phyloP scores from a whole-genome alignment of 192 early-diverging fungal species.

The Backusella luteola region DNA sequence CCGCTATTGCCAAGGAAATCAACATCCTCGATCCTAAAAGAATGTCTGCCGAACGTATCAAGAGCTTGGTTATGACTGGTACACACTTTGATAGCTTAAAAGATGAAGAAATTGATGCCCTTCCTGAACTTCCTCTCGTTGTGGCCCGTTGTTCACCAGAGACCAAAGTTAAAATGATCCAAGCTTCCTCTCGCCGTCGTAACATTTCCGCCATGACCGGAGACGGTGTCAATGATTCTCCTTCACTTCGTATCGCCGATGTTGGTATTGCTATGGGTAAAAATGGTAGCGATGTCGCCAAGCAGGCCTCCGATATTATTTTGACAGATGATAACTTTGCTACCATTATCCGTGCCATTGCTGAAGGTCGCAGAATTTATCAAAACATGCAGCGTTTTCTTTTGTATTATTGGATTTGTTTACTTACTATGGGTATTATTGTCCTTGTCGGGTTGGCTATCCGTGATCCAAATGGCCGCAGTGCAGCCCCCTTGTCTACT shows the following conservation, averaged over 20 bases:
- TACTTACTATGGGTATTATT: constrained; percentile 61
- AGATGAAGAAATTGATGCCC: constrained; percentile 77
- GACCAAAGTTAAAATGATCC: constrained; percentile 97
- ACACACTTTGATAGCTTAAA: constrained; percentile 82
- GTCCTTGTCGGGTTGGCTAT: constrained; percentile 67
- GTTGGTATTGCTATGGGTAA: constrained; percentile 73
- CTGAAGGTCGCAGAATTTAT: constrained; percentile 79
- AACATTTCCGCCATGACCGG: constrained; percentile 90
- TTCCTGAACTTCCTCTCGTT: constrained; percentile 80
- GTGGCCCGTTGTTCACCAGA: constrained; percentile 92
- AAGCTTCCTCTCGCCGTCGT: constrained; percentile 77
- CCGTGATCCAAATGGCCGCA: constrained; percentile 51
- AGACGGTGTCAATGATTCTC: constrained; percentile 71
- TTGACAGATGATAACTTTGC: constrained; percentile 83
- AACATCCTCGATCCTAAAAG: constrained; percentile 57
- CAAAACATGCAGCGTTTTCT: constrained; percentile 78
- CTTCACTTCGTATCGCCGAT: constrained; percentile 41
- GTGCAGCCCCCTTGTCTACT: constrained; percentile 71
- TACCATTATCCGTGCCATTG: constrained; percentile 75
- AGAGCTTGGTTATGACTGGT: constrained; percentile 77
- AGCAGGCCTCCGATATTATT: constrained; percentile 89
- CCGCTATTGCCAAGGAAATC: constrained; percentile 88
- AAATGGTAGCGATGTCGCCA: constrained; percentile 91
- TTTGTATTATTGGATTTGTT: constrained; percentile 45
- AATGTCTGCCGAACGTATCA: constrained; percentile 38